Percentiles rank a stretch among this genome's conserved stretches.
These are phyloP conservation scores for Colletotrichum cuscutae DNA, from an alignment of 2,329 filamentous ascomycete species.

Conservation along the genomic window DNA sequence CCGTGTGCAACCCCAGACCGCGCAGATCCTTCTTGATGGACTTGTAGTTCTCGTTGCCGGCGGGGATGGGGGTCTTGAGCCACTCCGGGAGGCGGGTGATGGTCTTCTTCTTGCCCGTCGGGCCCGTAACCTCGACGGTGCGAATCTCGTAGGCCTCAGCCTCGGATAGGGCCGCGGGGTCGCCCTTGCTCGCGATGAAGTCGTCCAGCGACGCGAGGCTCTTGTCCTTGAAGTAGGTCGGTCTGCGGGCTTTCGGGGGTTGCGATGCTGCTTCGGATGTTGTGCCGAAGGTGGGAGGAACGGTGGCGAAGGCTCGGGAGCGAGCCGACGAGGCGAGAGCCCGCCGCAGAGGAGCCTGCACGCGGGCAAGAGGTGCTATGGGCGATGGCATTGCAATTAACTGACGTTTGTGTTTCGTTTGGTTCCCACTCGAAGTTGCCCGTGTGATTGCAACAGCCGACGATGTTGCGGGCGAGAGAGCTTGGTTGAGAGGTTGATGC, in stretches of 20 bases:
- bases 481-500: background rate
- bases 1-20: constrained; percentile 90
- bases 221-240: constrained; percentile 70
- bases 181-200: constrained; percentile 57
- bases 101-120: constrained; percentile 69
- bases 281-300: constrained; percentile 47
- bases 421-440: background rate
- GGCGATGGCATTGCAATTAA: constrained; percentile 49
- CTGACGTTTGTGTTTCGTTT: background rate
- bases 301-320: constrained; percentile 57
- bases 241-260: constrained; percentile 44
- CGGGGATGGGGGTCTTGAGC: constrained; percentile 96
- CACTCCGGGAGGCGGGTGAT: constrained; percentile 86
- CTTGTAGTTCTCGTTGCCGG: constrained; percentile 84
- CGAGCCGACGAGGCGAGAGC: constrained; percentile 47
- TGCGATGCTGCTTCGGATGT: constrained; percentile 37
- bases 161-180: constrained; percentile 46
- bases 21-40: constrained; percentile 94
- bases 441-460: background rate
- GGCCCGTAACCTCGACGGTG: constrained; percentile 70
- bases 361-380: constrained; percentile 53
- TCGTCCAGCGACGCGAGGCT: constrained; percentile 67
- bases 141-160: constrained; percentile 69
- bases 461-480: background rate
- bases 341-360: constrained; percentile 54